Conservation (phyloP, 768 basidiomycete genomes). For the Xanthoconium purpureum region DNA sequence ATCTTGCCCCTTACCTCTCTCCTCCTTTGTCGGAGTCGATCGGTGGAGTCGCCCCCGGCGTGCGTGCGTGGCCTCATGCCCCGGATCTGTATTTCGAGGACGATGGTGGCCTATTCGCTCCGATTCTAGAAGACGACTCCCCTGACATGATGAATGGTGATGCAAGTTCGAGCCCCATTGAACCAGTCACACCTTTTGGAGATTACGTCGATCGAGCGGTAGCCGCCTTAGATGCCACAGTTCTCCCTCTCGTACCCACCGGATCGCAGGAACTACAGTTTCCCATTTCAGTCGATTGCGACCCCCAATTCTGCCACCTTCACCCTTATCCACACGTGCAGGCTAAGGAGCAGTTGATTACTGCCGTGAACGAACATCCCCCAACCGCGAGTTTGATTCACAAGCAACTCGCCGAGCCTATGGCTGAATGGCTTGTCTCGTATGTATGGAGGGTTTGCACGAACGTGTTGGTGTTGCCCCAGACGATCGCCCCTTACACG, state of each 20-base stretch:
- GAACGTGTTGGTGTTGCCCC: slow-evolving; percentile 60
- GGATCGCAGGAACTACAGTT: slow-evolving; percentile 17
- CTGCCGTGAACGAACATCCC: slow-evolving; percentile 39
- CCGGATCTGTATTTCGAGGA: slow-evolving; percentile 23
- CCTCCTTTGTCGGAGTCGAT: slow-evolving; percentile 12
- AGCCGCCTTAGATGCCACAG: slow-evolving; percentile 36
- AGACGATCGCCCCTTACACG: slow-evolving; percentile 51
- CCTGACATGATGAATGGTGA: slow-evolving; percentile 53
- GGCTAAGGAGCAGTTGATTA: slow-evolving; percentile 28
- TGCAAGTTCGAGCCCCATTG: slow-evolving; percentile 63
- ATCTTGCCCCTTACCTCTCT: neutral
- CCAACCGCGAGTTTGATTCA: slow-evolving; percentile 49
- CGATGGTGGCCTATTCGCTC: slow-evolving; percentile 47
- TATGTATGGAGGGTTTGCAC: slow-evolving; percentile 84
- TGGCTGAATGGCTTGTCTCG: slow-evolving; percentile 74
- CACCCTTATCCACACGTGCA: slow-evolving; percentile 16
- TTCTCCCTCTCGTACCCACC: slow-evolving; percentile 18
- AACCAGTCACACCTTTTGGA: slow-evolving; percentile 73
- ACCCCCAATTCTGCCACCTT: slow-evolving; percentile 22
- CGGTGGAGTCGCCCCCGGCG: neutral
- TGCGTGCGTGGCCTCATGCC: slow-evolving; percentile 18
- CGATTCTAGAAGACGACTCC: slow-evolving; percentile 63
- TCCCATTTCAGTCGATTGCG: slow-evolving; percentile 25
- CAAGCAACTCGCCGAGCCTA: slow-evolving; percentile 71
- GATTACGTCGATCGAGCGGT: slow-evolving; percentile 75